A percentile compares a stretch with the other conserved stretches of the same genome.
Evolutionary conservation across 495 filamentous ascomycete genomes (phyloP).

Genomic region (Lophiostoma macrostomum): DNA sequence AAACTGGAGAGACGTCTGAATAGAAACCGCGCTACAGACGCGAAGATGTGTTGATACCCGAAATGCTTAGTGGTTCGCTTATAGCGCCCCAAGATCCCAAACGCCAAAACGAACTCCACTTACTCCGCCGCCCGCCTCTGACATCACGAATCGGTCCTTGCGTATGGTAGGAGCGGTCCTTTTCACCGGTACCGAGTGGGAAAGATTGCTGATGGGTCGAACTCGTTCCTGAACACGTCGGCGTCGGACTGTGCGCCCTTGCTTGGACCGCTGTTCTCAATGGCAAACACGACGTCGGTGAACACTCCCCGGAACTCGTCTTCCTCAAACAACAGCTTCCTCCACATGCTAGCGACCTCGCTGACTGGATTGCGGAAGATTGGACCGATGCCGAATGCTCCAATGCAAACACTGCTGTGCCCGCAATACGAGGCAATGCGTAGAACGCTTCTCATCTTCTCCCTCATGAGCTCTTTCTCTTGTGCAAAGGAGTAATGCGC

Average conservation of each 20-base stretch:
- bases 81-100: background rate
- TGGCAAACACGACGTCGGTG: slow-evolving; percentile 66
- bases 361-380: slow-evolving; percentile 65
- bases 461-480: slow-evolving; percentile 65
- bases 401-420: slow-evolving; percentile 60
- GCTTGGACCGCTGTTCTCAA: slow-evolving; percentile 45
- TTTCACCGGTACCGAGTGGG: slow-evolving; percentile 22
- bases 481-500: slow-evolving; percentile 64
- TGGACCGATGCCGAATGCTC: slow-evolving; percentile 68
- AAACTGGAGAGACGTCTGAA: slow-evolving; percentile 16
- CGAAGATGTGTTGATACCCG: slow-evolving; percentile 7
- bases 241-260: slow-evolving; percentile 39
- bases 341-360: slow-evolving; percentile 68
- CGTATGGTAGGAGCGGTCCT: background rate
- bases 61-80: slow-evolving; percentile 16
- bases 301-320: slow-evolving; percentile 67
- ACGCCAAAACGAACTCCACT: slow-evolving; percentile 1
- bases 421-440: slow-evolving; percentile 61
- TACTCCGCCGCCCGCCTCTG: background rate
- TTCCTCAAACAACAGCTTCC: slow-evolving; percentile 61
- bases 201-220: slow-evolving; percentile 43
- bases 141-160: slow-evolving; percentile 5
- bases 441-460: slow-evolving; percentile 67
- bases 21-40: slow-evolving; percentile 13
- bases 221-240: slow-evolving; percentile 44